Percentiles rank a stretch among this genome's conserved stretches.
Evolutionary conservation across 2,329 filamentous ascomycete species (phyloP).

Genomic region (Aspergillus quadricinctus): DNA sequence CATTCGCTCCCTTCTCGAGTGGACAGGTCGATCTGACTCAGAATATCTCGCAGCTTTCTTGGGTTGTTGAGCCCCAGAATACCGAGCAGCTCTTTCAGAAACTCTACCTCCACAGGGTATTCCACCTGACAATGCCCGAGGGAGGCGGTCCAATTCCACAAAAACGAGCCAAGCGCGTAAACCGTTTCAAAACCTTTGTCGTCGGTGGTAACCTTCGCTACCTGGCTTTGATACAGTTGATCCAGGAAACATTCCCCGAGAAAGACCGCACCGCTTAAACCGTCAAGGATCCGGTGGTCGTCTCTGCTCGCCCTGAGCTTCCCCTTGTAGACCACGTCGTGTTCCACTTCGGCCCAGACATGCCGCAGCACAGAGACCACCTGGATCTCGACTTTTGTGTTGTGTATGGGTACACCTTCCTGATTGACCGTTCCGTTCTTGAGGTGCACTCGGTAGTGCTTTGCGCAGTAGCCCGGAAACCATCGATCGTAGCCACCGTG

Average conservation of each 20-base stretch:
- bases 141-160: background rate
- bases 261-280: background rate
- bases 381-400: constrained; percentile 23
- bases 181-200: background rate
- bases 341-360: constrained; percentile 25
- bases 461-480: constrained; percentile 3
- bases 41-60: background rate
- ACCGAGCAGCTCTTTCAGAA: background rate
- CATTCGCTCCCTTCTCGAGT: background rate
- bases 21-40: background rate
- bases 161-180: background rate
- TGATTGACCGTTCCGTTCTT: background rate
- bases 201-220: background rate
- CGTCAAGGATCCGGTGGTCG: background rate
- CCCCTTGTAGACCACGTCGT: constrained; percentile 27
- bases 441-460: constrained; percentile 1
- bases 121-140: background rate
- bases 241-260: background rate
- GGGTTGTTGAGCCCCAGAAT: background rate
- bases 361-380: constrained; percentile 23
- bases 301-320: background rate
- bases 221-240: background rate
- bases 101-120: background rate
- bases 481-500: background rate
- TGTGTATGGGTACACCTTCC: background rate